phyloP scores from a whole-genome alignment of 2,329 filamentous ascomycete species.

The Helotiales sp. region DNA sequence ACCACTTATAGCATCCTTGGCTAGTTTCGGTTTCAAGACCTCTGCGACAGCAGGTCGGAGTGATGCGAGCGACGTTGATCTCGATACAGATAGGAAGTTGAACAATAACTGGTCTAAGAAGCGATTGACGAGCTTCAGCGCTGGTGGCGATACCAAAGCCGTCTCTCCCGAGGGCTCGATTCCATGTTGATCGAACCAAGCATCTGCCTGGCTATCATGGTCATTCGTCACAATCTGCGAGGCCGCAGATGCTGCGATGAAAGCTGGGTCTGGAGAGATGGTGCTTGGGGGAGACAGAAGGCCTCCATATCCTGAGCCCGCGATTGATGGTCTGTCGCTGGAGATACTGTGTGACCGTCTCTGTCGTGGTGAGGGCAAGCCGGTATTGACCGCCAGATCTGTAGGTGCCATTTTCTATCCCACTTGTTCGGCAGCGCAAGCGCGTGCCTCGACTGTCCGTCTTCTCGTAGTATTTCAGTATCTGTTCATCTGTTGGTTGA shows the following conservation, averaged over 20 bases:
- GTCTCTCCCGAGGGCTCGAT: slow-evolving; percentile 66
- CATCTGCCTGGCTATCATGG: slow-evolving; percentile 71
- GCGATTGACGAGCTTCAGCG: slow-evolving; percentile 79
- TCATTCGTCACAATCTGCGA: slow-evolving; percentile 90
- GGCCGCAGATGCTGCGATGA: slow-evolving; percentile 84
- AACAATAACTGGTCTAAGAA: slow-evolving; percentile 94
- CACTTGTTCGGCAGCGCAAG: background rate
- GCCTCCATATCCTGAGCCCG: slow-evolving; percentile 48
- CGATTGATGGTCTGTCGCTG: slow-evolving; percentile 67
- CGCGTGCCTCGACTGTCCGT: background rate
- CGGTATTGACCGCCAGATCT: slow-evolving; percentile 21
- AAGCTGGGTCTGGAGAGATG: slow-evolving; percentile 77
- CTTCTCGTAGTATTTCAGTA: background rate
- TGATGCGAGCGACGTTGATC: slow-evolving; percentile 72
- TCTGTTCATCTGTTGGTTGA: slow-evolving; percentile 6
- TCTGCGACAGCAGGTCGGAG: slow-evolving; percentile 83
- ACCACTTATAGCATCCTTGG: slow-evolving; percentile 77
- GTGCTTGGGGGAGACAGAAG: slow-evolving; percentile 65
- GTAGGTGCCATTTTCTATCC: slow-evolving; percentile 23
- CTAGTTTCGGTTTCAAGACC: slow-evolving; percentile 85
- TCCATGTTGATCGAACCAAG: slow-evolving; percentile 69
- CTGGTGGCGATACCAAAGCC: slow-evolving; percentile 69
- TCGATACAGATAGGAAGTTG: slow-evolving; percentile 79
- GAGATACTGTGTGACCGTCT: slow-evolving; percentile 58
- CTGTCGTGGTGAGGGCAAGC: slow-evolving; percentile 11